Evolutionary conservation across 805 yeast species (phyloP), one percentile per base, ranked within the genome.

Genomic region (Vanderwaltozyma polyspora): DNA sequence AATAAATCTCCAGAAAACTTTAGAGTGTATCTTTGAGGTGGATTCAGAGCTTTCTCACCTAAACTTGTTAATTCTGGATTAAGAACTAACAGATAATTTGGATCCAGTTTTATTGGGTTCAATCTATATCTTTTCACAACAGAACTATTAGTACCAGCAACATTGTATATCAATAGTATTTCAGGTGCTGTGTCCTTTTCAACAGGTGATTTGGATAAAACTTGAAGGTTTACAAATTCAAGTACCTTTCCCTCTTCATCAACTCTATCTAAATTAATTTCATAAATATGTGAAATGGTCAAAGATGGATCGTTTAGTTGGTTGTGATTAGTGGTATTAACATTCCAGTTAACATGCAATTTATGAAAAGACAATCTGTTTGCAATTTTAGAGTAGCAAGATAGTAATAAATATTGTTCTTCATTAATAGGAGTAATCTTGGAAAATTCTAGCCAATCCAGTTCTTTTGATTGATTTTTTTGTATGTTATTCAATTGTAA

Each of bases 371-470:
- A 41, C 6, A 58, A 29, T 21, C 40, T 45, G n/a, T 46, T 44
- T 4, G 48, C 40, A 7, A 48, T 24, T 26, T 39, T 48, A 5
- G 60, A 55, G 30, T 46, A 52, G 2, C 54, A 46, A 11, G 57
- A 41, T 6, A 58, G 42, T 13, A 57, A 39, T 40, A 55, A 35
- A 25, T 55, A 41, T 34, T 58, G 59, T 4, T 48, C 57, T 28
- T 57, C 59, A 21, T 42, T 46, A 28, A 56, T 49, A 18, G 59
- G 59, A 1, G 60, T 53, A 22, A 56, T 44, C 29, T 49, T 51
- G 5, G 59, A 58, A 39, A 41, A 44, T 28, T 51, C 47, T 15
- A 58, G 34, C 57, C 60, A 54, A 18, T 55, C 57, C 11, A 48
- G 34, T 31, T 54, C 60, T 25, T 52, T 49, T 4, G 34, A 34